A percentile compares a stretch with the other conserved stretches of the same genome.
Conservation (phyloP, 2,329 filamentous ascomycete genomes). For the Aspergillus awamori region DNA sequence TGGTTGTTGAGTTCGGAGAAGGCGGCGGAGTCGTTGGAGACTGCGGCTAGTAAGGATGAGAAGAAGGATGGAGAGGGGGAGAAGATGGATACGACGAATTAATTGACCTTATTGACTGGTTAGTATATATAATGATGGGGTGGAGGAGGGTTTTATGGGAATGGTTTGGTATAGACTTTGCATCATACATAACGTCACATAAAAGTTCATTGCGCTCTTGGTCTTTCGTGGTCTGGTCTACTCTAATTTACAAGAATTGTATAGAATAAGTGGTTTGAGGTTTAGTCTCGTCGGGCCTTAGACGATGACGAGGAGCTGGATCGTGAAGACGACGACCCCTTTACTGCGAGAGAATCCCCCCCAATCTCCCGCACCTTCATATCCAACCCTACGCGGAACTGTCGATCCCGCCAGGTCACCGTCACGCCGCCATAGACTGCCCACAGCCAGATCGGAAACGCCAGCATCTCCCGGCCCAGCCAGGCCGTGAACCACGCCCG, state of each 20-base stretch:
- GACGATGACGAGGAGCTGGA: conserved; percentile 13
- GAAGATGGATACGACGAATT: conserved; percentile 1
- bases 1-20: conserved; percentile 46
- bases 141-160: conserved; percentile 1
- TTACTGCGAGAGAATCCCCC: background rate
- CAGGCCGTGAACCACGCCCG: conserved; percentile 77
- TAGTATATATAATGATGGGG: too few relatives aligned
- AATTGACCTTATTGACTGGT: background rate
- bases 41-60: conserved; percentile 26
- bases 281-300: conserved; percentile 17
- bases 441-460: conserved; percentile 86
- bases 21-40: conserved; percentile 36
- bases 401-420: conserved; percentile 82
- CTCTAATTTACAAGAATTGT: background rate
- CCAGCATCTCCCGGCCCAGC: conserved; percentile 79
- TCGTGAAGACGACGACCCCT: background rate
- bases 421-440: conserved; percentile 86
- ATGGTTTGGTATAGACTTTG: background rate
- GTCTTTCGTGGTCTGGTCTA: conserved; percentile 2
- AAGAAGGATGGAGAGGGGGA: conserved; percentile 24
- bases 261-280: background rate
- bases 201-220: conserved; percentile 8
- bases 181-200: background rate
- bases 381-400: conserved; percentile 79
- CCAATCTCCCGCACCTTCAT: conserved; percentile 72